These are phyloP conservation scores for Nevesoporus exiguus DNA, from an alignment of 768 basidiomycete genomes.

Conservation along the genomic window DNA sequence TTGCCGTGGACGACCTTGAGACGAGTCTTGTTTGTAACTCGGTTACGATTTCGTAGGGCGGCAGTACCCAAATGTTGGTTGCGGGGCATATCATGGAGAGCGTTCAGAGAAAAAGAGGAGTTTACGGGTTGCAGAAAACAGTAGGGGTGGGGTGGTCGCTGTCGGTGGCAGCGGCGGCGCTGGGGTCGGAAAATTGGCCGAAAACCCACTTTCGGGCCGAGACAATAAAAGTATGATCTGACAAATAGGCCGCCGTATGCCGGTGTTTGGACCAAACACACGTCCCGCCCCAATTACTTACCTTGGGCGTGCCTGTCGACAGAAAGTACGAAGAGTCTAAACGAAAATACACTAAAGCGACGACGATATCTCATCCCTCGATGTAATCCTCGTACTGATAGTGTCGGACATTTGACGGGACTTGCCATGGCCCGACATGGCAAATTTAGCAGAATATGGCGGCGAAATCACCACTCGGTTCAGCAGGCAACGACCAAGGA, in stretches of 20 bases:
- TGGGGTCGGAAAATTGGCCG: conserved; percentile 61
- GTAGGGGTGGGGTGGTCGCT: conserved; percentile 36
- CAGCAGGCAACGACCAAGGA: neutral
- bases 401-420: neutral
- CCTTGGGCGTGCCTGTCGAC: conserved; percentile 15
- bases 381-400: neutral
- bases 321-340: conserved; percentile 7
- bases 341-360: conserved; percentile 12
- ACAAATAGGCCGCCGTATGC: conserved; percentile 30
- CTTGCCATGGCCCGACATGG: neutral
- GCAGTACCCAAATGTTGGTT: conserved; percentile 73
- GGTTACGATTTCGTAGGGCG: conserved; percentile 81
- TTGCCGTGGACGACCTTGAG: conserved; percentile 80
- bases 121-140: conserved; percentile 34
- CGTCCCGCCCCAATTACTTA: conserved; percentile 25
- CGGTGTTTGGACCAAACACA: conserved; percentile 33
- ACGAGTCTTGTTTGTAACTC: conserved; percentile 89
- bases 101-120: conserved; percentile 36
- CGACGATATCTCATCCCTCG: conserved; percentile 6
- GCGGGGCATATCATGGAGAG: conserved; percentile 85
- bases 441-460: neutral
- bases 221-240: conserved; percentile 34
- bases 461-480: conserved; percentile 3
- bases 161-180: conserved; percentile 55
- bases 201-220: conserved; percentile 58